Evolutionary conservation across 2,329 filamentous ascomycete genomes (phyloP), one percentile per base, ranked within the genome.

Genomic region (Pseudonectria buxi): DNA sequence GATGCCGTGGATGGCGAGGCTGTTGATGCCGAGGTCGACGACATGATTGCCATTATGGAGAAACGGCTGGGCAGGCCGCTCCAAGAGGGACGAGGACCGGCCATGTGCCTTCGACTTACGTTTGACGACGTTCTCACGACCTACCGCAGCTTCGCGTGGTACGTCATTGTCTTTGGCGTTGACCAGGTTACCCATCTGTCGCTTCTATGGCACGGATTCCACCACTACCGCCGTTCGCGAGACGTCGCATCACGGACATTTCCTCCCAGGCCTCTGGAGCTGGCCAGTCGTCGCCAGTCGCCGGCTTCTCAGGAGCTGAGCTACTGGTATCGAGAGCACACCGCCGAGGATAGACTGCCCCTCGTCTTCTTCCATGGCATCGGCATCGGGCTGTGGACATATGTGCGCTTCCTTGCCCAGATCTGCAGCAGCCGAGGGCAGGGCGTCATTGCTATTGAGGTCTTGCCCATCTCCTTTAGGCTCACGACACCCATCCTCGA

Each of bases 331-430:
- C 71, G 73, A 2, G 75, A 76, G 5, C 81, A 85, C 50, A 75
- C 75, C 2, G 43, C 44, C 10, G 15, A 39, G 4, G 40, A 42
- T 7, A 68, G 67, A 33, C 58, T 73, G 0, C 82, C 81, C 0
- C 58, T 86, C 7, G 57, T 86, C 4, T 85, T 84, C 57, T 67
- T 85, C 31, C 82, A 86, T 46, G 82, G 82, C 12, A 83, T 85
- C 32, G 80, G 81, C 28, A 68, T 86, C 38, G 81, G 82, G 0
- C 67, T 86, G 3, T 73, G 74, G 51, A 72, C 78, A 1, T 83
- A 85, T 46, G 61, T 69, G 10, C 55, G 60, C 12, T 81, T 81
- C 49, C 59, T 86, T 2, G 53, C 58, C 24, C 67, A 71, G 32
- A 35, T 4, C 56, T 84, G 26, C 65, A 68, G 42, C 40, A 49